Evolutionary conservation across 148 eudicot genomes (phyloP), one percentile per base, ranked within the genome.

Genomic region (Suaeda aralocaspica): DNA sequence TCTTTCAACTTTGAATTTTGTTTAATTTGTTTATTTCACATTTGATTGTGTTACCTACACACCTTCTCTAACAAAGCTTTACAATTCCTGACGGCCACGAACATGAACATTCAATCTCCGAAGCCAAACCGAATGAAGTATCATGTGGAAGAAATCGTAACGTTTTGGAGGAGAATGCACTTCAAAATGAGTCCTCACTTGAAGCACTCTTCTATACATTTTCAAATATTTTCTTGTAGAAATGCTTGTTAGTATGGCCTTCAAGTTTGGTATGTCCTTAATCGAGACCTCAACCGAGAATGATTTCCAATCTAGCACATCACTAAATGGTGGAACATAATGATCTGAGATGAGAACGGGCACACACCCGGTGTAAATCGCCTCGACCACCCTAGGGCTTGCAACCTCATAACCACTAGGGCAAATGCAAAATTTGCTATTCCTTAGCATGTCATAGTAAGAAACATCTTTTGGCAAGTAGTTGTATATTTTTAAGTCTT

Each of bases 381-480:
- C 93, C 74, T 91, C 97, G 9, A 85, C 92, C 53, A 91, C 48
- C 69, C 97, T 80, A 22, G 97, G 91, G 76, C 94, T 91, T 0
- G 97, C 97, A 0, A 91, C 97, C 57, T 91, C 97, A 16, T 86
- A 91, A 1, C 97, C 97, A 62, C 97, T 91, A 2, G 97, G 90
- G 55, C 97, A 91, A 28, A 91, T 33, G 76, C 97, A 91, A 58
- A 65, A 91, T 71, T 69, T 79, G 76, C 94, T 88, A 72, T 84
- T 83, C 63, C 82, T 69, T 49, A 91, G 57, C 94, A 91, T 87
- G 39, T 52, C 78, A n/a, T 80, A 77, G 61, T 91, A 91, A 9
- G 86, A 79, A 18, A 84, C 68, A 0, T 83, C 86, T 29, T 84
- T 83, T 8, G 90, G 92, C 19, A 91, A 83, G 77, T 91, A 89